phyloP scores from a whole-genome alignment of 495 filamentous ascomycete species.

The Terfezia claveryi region DNA sequence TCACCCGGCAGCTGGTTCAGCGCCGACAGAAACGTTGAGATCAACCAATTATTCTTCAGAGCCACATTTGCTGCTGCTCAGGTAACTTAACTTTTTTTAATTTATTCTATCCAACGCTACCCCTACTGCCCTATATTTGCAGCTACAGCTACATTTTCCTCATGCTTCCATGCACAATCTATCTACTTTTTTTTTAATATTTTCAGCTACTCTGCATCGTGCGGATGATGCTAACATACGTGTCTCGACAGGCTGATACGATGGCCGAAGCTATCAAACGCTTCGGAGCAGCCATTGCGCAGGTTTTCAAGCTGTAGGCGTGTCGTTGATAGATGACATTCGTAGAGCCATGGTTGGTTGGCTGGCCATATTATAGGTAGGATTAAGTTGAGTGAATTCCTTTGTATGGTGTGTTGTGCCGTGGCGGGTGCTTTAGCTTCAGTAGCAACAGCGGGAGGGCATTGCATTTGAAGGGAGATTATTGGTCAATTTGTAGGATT shows the following conservation, averaged over 20 bases:
- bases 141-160: not conserved
- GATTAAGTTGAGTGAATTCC: too few relatives aligned
- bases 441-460: too few relatives aligned
- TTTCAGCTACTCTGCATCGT: not conserved
- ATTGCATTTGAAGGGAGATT: too few relatives aligned
- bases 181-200: not conserved
- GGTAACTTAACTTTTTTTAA: constrained; percentile 9
- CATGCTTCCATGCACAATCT: not conserved
- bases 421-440: too few relatives aligned
- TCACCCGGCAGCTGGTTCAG: constrained; percentile 78
- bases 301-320: constrained; percentile 30
- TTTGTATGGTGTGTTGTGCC: too few relatives aligned
- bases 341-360: not conserved
- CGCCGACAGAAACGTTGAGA: constrained; percentile 30
- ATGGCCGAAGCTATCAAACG: constrained; percentile 60
- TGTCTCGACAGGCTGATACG: constrained; percentile 25
- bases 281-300: constrained; percentile 46
- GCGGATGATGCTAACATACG: not conserved
- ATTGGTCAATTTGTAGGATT: too few relatives aligned
- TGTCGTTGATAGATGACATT: not conserved
- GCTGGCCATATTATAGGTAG: not conserved
- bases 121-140: not conserved
- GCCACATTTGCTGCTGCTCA: constrained; percentile 71
- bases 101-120: not conserved
- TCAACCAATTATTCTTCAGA: constrained; percentile 51